phyloP scores from a whole-genome alignment of 768 basidiomycete genomes.

The Termitomyces sp. region DNA sequence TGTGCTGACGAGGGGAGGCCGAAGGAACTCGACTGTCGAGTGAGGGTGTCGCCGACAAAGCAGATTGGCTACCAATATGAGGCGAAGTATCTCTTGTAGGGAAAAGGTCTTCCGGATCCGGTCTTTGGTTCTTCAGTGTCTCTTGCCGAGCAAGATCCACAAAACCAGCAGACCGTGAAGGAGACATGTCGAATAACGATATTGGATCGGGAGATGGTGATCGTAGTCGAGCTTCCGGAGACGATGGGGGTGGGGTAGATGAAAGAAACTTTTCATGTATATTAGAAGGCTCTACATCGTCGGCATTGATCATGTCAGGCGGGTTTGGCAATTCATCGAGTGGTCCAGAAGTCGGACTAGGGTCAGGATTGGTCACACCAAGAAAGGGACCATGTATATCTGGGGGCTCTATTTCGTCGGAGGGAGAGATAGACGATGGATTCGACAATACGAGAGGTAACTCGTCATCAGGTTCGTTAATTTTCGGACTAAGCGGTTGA shows the following conservation, averaged over 20 bases:
- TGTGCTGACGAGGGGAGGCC: not conserved
- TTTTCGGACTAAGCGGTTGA: not conserved
- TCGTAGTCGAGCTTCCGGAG: not conserved
- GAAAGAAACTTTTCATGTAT: not conserved
- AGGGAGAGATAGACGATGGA: not conserved
- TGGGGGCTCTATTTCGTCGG: not conserved
- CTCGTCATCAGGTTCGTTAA: not conserved
- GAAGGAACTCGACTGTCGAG: not conserved
- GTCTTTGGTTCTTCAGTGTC: not conserved
- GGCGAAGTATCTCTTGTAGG: not conserved
- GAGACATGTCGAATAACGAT: slow-evolving; percentile 2
- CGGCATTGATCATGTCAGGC: not conserved
- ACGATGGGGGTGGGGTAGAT: slow-evolving; percentile 9
- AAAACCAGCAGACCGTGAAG: not conserved
- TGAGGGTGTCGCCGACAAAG: not conserved
- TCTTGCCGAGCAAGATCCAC: not conserved
- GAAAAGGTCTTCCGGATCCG: not conserved
- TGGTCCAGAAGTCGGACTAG: not conserved
- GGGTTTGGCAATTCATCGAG: not conserved
- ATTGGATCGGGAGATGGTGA: slow-evolving; percentile 17
- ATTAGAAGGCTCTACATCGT: not conserved
- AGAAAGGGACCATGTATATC: not conserved
- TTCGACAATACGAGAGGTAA: not conserved
- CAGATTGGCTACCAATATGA: not conserved
- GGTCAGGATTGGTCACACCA: not conserved